Conservation (phyloP, 768 basidiomycete genomes). For the Mycena venus region DNA sequence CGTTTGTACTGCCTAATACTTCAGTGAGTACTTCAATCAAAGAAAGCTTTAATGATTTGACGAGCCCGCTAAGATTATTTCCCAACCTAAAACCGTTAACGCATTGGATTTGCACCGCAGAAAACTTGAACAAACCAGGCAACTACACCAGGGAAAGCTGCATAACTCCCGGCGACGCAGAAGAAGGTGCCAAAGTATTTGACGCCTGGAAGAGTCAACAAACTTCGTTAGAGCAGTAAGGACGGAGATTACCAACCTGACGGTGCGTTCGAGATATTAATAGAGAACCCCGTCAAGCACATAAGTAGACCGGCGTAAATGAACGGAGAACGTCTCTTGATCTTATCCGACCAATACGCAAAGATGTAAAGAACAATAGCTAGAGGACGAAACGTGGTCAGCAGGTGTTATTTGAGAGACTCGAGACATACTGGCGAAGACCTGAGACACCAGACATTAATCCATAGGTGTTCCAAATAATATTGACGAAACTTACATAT, state of each 20-base stretch:
- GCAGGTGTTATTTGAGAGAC: neutral
- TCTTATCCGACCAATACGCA: conserved; percentile 71
- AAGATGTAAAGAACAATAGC: conserved; percentile 65
- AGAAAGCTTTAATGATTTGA: too few species aligned
- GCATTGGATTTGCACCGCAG: neutral
- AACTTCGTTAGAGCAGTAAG: neutral
- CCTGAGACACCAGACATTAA: neutral
- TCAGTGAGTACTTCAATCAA: too few species aligned
- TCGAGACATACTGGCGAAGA: conserved; percentile 66
- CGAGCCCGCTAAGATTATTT: too few species aligned
- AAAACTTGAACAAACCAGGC: conserved; percentile 61
- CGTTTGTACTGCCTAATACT: conserved; percentile 83
- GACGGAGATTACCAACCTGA: conserved; percentile 13
- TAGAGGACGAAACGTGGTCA: conserved; percentile 33
- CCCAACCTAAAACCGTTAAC: conserved; percentile 62
- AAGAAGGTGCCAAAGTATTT: conserved; percentile 85
- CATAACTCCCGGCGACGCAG: conserved; percentile 71
- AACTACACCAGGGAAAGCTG: conserved; percentile 70
- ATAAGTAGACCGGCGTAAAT: conserved; percentile 61
- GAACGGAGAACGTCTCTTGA: conserved; percentile 70
- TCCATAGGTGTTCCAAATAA: neutral
- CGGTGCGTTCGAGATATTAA: conserved; percentile 65
- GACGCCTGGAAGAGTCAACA: conserved; percentile 48
- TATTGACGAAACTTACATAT: conserved; percentile 47
- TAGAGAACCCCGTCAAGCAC: conserved; percentile 69